phyloP scores from a whole-genome alignment of 768 basidiomycete species.

The Leccinum rimulosum region DNA sequence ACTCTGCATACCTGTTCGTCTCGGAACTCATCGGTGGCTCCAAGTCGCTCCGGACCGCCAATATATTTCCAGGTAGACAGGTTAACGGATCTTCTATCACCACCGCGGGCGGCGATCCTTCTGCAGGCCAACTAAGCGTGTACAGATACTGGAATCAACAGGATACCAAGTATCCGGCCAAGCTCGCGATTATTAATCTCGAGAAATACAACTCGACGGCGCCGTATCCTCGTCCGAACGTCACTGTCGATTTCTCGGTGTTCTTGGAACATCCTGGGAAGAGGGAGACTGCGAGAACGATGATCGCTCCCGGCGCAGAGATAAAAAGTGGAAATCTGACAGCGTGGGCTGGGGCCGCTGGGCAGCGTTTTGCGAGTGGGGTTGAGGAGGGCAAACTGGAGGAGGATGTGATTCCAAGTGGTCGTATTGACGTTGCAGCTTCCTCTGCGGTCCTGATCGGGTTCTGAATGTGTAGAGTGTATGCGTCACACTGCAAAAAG shows the following conservation, averaged over 20 bases:
- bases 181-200: conserved; percentile 49
- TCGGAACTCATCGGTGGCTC: conserved; percentile 47
- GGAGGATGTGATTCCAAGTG: conserved; percentile 39
- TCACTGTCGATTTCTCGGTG: conserved; percentile 46
- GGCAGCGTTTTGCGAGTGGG: conserved; percentile 44
- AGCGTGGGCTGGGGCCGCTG: conserved; percentile 40
- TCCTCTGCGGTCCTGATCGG: conserved; percentile 39
- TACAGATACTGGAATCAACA: conserved; percentile 50
- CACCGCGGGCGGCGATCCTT: conserved; percentile 45
- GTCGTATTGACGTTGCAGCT: conserved; percentile 35
- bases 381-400: conserved; percentile 35
- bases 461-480: not conserved
- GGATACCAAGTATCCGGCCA: conserved; percentile 36
- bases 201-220: conserved; percentile 52
- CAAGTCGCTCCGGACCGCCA: conserved; percentile 42
- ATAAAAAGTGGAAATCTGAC: conserved; percentile 42
- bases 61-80: conserved; percentile 52
- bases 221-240: conserved; percentile 37
- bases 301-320: conserved; percentile 50
- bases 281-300: conserved; percentile 37
- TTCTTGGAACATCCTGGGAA: conserved; percentile 31
- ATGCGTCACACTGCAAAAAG: too few species aligned
- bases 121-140: conserved; percentile 47
- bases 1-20: conserved; percentile 50
- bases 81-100: conserved; percentile 52